These are phyloP conservation scores for Exophiala alcalophila DNA, from an alignment of 2,329 filamentous ascomycete species.

Conservation along the genomic window DNA sequence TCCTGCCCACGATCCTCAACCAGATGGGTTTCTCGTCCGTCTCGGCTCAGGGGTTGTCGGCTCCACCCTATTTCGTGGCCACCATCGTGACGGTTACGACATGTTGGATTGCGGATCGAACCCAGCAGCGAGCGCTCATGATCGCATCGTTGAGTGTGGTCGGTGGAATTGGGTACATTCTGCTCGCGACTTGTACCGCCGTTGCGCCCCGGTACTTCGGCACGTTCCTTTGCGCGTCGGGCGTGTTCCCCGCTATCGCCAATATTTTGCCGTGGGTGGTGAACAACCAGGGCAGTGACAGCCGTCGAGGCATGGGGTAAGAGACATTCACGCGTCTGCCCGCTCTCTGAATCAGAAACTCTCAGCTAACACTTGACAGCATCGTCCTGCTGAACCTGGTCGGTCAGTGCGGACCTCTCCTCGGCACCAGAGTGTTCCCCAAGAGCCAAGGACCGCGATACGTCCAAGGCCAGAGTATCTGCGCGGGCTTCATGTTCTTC, in stretches of 20 bases:
- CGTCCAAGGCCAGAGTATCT: slow-evolving; percentile 60
- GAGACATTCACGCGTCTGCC: too few relatives aligned
- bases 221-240: slow-evolving; percentile 55
- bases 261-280: slow-evolving; percentile 70
- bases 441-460: slow-evolving; percentile 59
- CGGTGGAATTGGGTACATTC: slow-evolving; percentile 61
- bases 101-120: slow-evolving; percentile 64
- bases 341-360: too few relatives aligned
- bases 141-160: slow-evolving; percentile 56
- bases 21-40: slow-evolving; percentile 67
- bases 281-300: slow-evolving; percentile 34
- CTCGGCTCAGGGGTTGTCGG: slow-evolving; percentile 68
- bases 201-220: slow-evolving; percentile 52
- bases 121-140: slow-evolving; percentile 61
- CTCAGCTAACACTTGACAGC: too few relatives aligned
- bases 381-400: slow-evolving; percentile 78
- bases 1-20: slow-evolving; percentile 60
- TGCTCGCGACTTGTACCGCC: slow-evolving; percentile 58
- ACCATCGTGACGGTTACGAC: slow-evolving; percentile 61
- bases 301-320: slow-evolving; percentile 24
- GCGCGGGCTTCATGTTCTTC: slow-evolving; percentile 58
- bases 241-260: slow-evolving; percentile 65
- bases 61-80: slow-evolving; percentile 67
- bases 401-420: slow-evolving; percentile 72
- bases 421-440: slow-evolving; percentile 66